These are phyloP conservation scores for Rhodotorula kratochvilovae DNA, from an alignment of 768 basidiomycete genomes.

Conservation along the genomic window DNA sequence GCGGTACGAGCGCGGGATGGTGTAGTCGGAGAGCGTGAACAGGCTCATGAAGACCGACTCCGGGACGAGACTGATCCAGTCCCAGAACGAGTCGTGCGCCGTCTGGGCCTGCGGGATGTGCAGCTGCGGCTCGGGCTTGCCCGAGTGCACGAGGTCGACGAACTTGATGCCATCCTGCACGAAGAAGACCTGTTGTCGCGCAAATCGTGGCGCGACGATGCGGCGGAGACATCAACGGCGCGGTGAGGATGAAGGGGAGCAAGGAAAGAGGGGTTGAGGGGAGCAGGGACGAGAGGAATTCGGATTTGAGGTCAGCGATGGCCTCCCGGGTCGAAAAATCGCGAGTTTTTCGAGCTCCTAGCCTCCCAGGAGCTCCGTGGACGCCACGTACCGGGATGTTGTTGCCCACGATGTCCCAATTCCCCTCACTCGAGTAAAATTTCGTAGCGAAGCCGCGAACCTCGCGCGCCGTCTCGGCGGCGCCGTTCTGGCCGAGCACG, in stretches of 20 bases:
- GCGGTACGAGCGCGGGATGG: constrained; percentile 74
- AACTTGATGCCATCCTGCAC: constrained; percentile 57
- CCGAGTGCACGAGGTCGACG: constrained; percentile 77
- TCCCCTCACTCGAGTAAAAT: constrained; percentile 78
- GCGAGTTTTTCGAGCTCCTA: too few relatives aligned
- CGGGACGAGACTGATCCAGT: constrained; percentile 54
- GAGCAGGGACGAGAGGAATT: too few relatives aligned
- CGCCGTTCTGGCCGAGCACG: constrained; percentile 57
- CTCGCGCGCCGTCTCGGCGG: constrained; percentile 61
- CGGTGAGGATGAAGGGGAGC: neutral
- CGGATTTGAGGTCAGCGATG: too few relatives aligned
- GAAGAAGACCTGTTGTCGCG: constrained; percentile 48
- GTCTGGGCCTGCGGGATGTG: constrained; percentile 45
- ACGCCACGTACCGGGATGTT: constrained; percentile 58
- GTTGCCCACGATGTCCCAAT: constrained; percentile 71
- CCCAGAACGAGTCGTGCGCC: constrained; percentile 80
- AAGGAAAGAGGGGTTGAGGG: too few relatives aligned
- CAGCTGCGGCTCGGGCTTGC: constrained; percentile 19
- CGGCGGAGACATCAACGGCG: neutral
- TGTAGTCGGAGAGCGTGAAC: constrained; percentile 83
- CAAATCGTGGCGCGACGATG: neutral
- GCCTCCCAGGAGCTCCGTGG: too few relatives aligned
- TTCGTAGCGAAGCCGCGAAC: constrained; percentile 81
- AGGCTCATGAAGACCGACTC: constrained; percentile 67
- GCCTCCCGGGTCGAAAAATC: too few relatives aligned